phyloP scores from a whole-genome alignment of 352 stramenopile genomes.

The Pythium apleroticum region DNA sequence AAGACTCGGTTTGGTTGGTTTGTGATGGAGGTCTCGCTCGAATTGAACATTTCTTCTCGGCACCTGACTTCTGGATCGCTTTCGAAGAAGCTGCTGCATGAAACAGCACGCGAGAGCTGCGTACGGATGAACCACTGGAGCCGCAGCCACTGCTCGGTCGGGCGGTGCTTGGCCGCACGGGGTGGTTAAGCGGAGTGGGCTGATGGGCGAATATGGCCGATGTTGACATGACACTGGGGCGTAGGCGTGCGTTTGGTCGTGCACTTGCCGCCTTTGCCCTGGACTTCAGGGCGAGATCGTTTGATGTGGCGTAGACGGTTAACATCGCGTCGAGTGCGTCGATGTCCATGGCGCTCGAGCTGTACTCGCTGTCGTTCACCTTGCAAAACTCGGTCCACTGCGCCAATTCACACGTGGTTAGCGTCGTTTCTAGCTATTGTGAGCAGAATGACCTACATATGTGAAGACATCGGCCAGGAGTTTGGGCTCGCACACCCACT shows the following conservation, averaged over 20 bases:
- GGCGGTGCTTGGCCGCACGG: not conserved
- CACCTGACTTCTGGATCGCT: not conserved
- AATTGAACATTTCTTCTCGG: not conserved
- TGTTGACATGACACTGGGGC: not conserved
- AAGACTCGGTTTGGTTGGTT: not conserved
- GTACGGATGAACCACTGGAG: not conserved
- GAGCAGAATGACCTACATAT: constrained; percentile 38
- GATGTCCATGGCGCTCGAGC: constrained; percentile 45
- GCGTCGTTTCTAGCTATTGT: not conserved
- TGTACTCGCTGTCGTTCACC: constrained; percentile 20
- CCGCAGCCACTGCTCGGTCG: not conserved
- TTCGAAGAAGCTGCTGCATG: not conserved
- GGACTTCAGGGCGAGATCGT: constrained; percentile 3
- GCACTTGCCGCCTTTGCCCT: not conserved
- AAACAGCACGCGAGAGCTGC: not conserved
- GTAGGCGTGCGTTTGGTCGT: not conserved
- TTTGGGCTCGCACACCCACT: constrained; percentile 36
- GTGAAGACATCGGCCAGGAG: constrained; percentile 35
- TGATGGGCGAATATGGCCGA: not conserved
- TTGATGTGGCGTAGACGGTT: constrained; percentile 26
- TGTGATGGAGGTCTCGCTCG: not conserved
- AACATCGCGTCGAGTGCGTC: constrained; percentile 59
- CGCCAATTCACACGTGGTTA: constrained; percentile 3
- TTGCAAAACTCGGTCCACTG: constrained; percentile 46
- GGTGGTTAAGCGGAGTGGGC: not conserved